phyloP scores from a whole-genome alignment of 768 basidiomycete genomes.

The Tephrocybe rancida region DNA sequence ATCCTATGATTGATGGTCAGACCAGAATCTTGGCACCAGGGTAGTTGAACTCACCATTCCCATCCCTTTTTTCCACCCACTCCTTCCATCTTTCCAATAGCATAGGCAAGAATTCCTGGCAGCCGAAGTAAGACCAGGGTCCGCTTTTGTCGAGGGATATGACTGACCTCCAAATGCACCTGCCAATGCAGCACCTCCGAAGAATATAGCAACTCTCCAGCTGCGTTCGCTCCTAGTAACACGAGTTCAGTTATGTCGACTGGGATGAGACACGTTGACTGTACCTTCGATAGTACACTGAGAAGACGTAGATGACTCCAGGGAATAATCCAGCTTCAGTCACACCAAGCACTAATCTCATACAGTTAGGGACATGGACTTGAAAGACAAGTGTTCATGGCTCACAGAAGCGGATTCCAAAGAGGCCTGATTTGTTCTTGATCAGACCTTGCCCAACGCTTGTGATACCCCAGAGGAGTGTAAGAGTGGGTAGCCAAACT shows the following conservation, averaged over 20 bases:
- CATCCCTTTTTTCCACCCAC: conserved; percentile 62
- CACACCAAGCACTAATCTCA: conserved; percentile 49
- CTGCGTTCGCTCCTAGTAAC: conserved; percentile 52
- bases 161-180: conserved; percentile 63
- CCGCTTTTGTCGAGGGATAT: neutral
- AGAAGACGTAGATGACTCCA: conserved; percentile 60
- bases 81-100: conserved; percentile 62
- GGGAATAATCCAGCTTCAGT: conserved; percentile 65
- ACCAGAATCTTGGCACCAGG: neutral
- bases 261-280: neutral
- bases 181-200: conserved; percentile 61
- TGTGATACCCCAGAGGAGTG: conserved; percentile 58
- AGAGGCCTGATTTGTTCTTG: conserved; percentile 52
- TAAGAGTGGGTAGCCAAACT: conserved; percentile 62
- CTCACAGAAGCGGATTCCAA: conserved; percentile 56
- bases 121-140: neutral
- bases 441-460: conserved; percentile 59
- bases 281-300: conserved; percentile 56
- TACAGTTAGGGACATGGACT: too few species aligned
- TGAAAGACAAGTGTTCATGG: conserved; percentile 1
- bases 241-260: neutral
- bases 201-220: conserved; percentile 64
- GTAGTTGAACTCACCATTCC: conserved; percentile 45
- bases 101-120: conserved; percentile 58
- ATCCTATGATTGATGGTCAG: conserved; percentile 38